Evolutionary conservation across 1,139 yeast species (phyloP).

Genomic region (Diutina siamensis): DNA sequence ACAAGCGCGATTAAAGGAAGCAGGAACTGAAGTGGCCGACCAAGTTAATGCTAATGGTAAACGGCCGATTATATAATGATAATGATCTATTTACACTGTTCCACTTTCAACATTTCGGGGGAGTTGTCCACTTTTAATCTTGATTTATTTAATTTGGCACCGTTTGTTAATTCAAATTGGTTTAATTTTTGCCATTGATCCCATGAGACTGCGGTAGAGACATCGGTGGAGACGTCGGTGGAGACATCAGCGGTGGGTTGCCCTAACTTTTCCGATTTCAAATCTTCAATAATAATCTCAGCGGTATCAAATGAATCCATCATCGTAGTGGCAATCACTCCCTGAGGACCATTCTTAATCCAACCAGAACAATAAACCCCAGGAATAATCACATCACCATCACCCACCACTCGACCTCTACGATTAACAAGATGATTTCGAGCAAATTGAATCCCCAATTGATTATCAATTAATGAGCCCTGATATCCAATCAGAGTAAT

Average conservation of each 20-base stretch:
- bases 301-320: constrained; percentile 68
- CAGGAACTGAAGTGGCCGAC: neutral
- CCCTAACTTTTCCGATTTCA: constrained; percentile 23
- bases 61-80: neutral
- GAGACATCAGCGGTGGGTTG: constrained; percentile 10
- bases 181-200: constrained; percentile 59
- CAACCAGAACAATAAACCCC: constrained; percentile 74
- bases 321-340: constrained; percentile 89
- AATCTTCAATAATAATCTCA: constrained; percentile 48
- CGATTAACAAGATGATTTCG: constrained; percentile 35
- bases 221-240: constrained; percentile 1
- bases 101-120: constrained; percentile 36
- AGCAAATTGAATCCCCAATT: constrained; percentile 52
- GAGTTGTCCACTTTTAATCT: constrained; percentile 44
- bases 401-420: constrained; percentile 44
- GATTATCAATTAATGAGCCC: constrained; percentile 50
- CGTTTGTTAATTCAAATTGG: constrained; percentile 38
- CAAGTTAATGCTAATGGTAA: neutral
- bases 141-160: constrained; percentile 35
- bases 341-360: constrained; percentile 82
- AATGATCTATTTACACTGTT: neutral
- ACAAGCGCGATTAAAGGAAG: neutral
- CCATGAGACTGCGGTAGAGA: constrained; percentile 44
- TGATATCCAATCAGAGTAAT: constrained; percentile 80
- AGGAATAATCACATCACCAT: constrained; percentile 24